Evolutionary conservation across 2,329 filamentous ascomycete species (phyloP).

Genomic region (Claviceps sorghi): DNA sequence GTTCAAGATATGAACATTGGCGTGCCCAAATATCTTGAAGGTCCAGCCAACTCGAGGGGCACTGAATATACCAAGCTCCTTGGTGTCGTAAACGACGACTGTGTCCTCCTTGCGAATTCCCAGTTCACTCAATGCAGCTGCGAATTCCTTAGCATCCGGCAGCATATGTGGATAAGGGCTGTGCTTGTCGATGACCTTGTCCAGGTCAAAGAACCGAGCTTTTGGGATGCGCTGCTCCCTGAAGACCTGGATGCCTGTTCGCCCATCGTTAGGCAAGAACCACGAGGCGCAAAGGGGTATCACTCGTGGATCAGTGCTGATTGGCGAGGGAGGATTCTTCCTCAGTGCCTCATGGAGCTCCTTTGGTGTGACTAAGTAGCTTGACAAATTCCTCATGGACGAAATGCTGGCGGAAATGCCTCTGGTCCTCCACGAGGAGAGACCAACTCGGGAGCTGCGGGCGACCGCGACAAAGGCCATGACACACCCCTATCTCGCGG

Average conservation of each 20-base stretch:
- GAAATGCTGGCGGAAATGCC: constrained; percentile 17
- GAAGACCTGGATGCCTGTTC: constrained; percentile 70
- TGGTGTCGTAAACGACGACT: constrained; percentile 85
- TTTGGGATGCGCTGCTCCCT: constrained; percentile 71
- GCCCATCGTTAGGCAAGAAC: constrained; percentile 88
- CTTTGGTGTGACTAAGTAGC: constrained; percentile 73
- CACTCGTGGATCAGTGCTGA: constrained; percentile 68
- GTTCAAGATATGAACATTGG: constrained; percentile 77
- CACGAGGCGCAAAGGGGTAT: constrained; percentile 85
- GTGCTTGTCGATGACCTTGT: constrained; percentile 73
- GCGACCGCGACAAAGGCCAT: constrained; percentile 31
- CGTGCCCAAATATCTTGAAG: constrained; percentile 75
- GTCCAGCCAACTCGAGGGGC: constrained; percentile 93
- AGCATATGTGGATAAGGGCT: constrained; percentile 96
- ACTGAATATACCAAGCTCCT: constrained; percentile 85
- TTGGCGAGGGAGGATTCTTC: constrained; percentile 64
- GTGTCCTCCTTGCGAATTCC: constrained; percentile 79
- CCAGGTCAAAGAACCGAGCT: constrained; percentile 91
- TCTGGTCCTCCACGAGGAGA: constrained; percentile 23
- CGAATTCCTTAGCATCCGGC: constrained; percentile 65
- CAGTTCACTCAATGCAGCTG: constrained; percentile 73
- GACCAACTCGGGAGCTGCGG: constrained; percentile 25
- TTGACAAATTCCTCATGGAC: constrained; percentile 40
- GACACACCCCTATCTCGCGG: background rate
- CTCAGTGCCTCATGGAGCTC: constrained; percentile 71